Evolutionary conservation across 2,329 filamentous ascomycete species (phyloP), one percentile per base, ranked within the genome.

Genomic region (Colletotrichum trifolii): DNA sequence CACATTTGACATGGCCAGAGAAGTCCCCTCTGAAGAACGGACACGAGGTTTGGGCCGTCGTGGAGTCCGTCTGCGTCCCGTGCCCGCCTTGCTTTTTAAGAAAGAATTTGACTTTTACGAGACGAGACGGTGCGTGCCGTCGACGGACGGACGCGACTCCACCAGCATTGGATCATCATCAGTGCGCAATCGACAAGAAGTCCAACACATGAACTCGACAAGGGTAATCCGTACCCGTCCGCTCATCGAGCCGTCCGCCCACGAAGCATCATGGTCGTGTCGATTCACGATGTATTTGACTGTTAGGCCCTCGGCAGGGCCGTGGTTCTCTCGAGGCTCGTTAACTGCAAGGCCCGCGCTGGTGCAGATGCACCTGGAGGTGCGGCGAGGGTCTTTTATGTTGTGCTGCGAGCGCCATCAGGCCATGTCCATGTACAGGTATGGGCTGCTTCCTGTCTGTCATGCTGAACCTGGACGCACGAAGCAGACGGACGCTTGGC

Each of bases 51-150:
- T 60, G 49, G 56, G 40, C 49, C 61, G 49, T 60, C 46, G 49
- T 64, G 33, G 34, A 49, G 60, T 64, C 61, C 60, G 45, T 49
- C 55, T 54, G 40, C 56, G 43, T 60, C 61, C 56, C 61, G 50
- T 64, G 17, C 17, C 17, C 17, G 17, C 17, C 17, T 17, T 50
- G 35, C 38, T 47, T 54, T 36, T 59, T 63, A 25, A 25, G 25
- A 25, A 25, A 25, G 25, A 25, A 25, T 64, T 64, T 55, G 56
- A 54, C 52, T 52, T 64, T 64, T 36, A 39, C 49, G 61, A 64
- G 61, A 64, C 61, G 61, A 57, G 61, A 64, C 61, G 61, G 61
- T 64, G 61, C 61, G 61, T 64, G 61, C 61, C 61, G 61, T 60
- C 56, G 35, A 55, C 56, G 61, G 61, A 15, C 50, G 56, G 45